Base-by-base conservation (phyloP, 768 basidiomycete species). In the Boletus rubropictus region DNA sequence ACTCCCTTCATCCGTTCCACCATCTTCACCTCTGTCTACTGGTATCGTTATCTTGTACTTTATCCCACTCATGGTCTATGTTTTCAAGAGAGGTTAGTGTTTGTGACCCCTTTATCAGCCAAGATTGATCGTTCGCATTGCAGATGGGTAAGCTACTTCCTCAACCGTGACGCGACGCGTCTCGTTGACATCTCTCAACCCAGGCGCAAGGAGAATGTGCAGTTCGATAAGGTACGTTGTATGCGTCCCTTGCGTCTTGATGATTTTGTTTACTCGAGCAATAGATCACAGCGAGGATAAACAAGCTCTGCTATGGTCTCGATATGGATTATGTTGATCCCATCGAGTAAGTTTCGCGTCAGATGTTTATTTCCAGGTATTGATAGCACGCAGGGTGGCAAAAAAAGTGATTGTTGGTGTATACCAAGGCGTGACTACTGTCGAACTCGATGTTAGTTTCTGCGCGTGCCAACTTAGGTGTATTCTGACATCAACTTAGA, bases 391-490 rank as follows among this genome's bases (percentile, higher is more conserved):
- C 51, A 94, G 90, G 60, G 81, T 93, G 20, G 80, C 90, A 7
- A 89, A 93, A 70, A 95, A 94, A 65, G 94, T 96, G 49, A 87
- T 94, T 35, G 79, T 81, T 21, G 94, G 93, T 53, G 90, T 96
- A 17, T 96, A 96, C 63, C 84, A 87, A 56, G 94, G 93, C 18
- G 93, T 98, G 21, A 99, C 95, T 1, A 99, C 96, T 4, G 87
- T 89, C 50, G 96, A 99, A 68, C 84, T 98, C 47, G 95, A 99
- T 70, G 92, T 94, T 57, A 56, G 88, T 72, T 17, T 17, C 34
- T 21, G 22, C 25, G 43, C 35, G 47, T 49, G 22, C 22, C 7
- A 20, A 22, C 29, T 37, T 32, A 3, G 9, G 28, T 31, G 11
- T 22, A 33, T 18, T 21, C 57, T 57, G 20, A 60, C 42, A 17